Percentiles rank a stretch among this genome's conserved stretches.
These are phyloP conservation scores for Beauveria pseudobassiana DNA, from an alignment of 2,329 filamentous ascomycete species.

Conservation along the genomic window DNA sequence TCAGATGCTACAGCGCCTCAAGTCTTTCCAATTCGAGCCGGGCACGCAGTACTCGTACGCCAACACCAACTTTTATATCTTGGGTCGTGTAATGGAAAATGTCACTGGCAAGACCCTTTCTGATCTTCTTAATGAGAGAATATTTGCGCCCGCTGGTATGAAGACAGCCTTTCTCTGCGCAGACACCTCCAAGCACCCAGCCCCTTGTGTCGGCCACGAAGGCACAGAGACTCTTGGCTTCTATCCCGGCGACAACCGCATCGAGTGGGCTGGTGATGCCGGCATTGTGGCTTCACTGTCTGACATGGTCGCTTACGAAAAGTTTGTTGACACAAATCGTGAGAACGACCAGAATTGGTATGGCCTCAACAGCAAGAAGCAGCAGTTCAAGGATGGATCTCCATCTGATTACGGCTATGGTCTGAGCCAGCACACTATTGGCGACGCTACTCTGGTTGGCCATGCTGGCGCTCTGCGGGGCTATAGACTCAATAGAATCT, in stretches of 20 bases:
- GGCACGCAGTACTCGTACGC: constrained; percentile 36
- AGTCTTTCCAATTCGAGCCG: constrained; percentile 33
- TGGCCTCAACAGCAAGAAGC: constrained; percentile 11
- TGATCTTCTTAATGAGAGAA: constrained; percentile 27
- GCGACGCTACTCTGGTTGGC: constrained; percentile 22
- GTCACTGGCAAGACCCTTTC: constrained; percentile 27
- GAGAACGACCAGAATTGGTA: constrained; percentile 28
- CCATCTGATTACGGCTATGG: constrained; percentile 30
- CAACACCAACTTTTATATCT: constrained; percentile 35
- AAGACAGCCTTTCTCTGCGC: constrained; percentile 30
- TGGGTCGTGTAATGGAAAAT: constrained; percentile 30
- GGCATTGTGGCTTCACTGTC: constrained; percentile 33
- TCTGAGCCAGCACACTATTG: constrained; percentile 21
- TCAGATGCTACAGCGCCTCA: constrained; percentile 23
- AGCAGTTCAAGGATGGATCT: constrained; percentile 25
- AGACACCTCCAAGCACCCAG: constrained; percentile 30
- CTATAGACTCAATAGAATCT: constrained; percentile 28
- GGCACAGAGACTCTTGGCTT: constrained; percentile 30
- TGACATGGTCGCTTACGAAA: constrained; percentile 40
- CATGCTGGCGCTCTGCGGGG: constrained; percentile 36
- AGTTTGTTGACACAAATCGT: constrained; percentile 27
- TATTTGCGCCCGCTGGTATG: constrained; percentile 35
- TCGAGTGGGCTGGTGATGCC: constrained; percentile 39
- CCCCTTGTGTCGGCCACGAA: constrained; percentile 36
- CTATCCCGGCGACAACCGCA: constrained; percentile 28